phyloP scores from a whole-genome alignment of 306 rosid genomes.

The Malus sylvestris region DNA sequence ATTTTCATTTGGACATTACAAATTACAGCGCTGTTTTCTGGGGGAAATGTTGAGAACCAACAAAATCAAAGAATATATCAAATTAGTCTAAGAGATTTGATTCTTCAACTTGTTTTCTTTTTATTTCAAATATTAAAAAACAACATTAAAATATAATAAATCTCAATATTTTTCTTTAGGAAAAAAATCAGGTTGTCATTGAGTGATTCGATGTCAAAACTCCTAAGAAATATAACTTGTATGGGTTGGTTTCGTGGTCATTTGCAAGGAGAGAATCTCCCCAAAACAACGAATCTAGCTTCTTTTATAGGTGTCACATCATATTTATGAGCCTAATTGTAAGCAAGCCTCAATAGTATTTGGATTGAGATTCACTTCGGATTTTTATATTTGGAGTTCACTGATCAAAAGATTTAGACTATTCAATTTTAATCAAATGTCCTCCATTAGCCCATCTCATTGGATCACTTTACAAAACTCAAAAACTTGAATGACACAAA shows the following conservation, averaged over 20 bases:
- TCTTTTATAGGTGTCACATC: too few relatives aligned
- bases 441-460: rapidly evolving
- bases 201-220: background rate
- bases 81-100: background rate
- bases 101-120: background rate
- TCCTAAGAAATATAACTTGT: too few relatives aligned
- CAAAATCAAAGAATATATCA: background rate
- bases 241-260: too few relatives aligned
- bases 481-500: too few relatives aligned
- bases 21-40: background rate
- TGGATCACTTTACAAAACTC: too few relatives aligned
- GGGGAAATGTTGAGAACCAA: background rate
- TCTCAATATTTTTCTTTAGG: background rate
- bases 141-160: background rate
- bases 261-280: too few relatives aligned
- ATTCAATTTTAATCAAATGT: too few relatives aligned
- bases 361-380: too few relatives aligned
- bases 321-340: too few relatives aligned
- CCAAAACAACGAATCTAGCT: too few relatives aligned
- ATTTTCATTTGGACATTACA: background rate
- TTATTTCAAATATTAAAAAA: background rate
- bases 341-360: too few relatives aligned
- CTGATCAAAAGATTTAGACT: rapidly evolving
- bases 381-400: too few relatives aligned
- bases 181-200: background rate